These are phyloP conservation scores for Physocladia obscura DNA, from an alignment of 192 early-diverging fungal genomes.

Conservation along the genomic window DNA sequence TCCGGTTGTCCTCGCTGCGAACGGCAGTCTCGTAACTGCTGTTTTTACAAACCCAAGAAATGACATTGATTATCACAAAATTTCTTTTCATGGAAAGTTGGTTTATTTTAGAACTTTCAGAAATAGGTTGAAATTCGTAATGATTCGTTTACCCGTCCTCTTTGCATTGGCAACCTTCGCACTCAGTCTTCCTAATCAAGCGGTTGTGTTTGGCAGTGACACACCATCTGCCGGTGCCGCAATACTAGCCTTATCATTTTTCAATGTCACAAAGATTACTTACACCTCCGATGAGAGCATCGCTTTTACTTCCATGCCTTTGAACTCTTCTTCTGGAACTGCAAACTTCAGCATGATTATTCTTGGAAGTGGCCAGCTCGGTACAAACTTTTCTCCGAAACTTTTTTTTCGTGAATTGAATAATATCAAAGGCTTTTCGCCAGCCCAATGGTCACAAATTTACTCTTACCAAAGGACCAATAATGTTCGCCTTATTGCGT, in stretches of 20 bases:
- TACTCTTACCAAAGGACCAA: conserved; percentile 10
- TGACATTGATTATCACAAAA: too few species aligned
- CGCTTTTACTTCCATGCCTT: background rate
- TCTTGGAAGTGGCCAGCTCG: background rate
- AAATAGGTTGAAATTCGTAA: too few species aligned
- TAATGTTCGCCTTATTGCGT: conserved; percentile 5
- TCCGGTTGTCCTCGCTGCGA: too few species aligned
- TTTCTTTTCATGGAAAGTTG: too few species aligned
- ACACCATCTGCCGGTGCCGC: conserved; percentile 1
- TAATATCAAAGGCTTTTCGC: background rate
- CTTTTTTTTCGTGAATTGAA: background rate
- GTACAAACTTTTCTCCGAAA: background rate
- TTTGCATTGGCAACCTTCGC: too few species aligned
- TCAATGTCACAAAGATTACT: background rate
- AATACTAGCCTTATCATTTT: background rate
- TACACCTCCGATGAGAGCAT: background rate
- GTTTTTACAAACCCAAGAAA: too few species aligned
- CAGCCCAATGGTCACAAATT: conserved; percentile 6
- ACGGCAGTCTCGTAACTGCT: too few species aligned
- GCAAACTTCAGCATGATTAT: background rate
- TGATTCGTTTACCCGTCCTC: too few species aligned
- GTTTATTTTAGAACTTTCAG: too few species aligned
- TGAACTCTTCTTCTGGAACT: background rate
- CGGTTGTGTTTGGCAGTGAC: background rate
- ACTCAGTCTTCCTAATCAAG: background rate